Evolutionary conservation across 805 yeast species (phyloP).

Genomic region (Starmerella asiatica): DNA sequence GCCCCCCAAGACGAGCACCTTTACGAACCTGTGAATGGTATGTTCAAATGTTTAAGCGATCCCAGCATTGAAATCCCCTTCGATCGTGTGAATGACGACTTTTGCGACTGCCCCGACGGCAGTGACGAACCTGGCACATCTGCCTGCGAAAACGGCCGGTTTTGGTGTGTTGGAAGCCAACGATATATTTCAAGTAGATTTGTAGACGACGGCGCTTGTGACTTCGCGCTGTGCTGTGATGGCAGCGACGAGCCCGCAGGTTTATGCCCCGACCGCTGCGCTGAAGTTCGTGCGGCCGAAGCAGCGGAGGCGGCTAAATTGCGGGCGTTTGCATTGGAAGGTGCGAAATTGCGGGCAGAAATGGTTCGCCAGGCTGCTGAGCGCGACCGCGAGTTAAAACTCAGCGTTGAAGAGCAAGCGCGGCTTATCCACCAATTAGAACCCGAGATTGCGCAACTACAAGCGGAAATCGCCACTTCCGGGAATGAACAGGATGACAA

Average conservation of each 20-base stretch:
- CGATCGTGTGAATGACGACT: slow-evolving; percentile 68
- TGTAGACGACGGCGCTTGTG: slow-evolving; percentile 87
- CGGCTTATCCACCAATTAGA: slow-evolving; percentile 16
- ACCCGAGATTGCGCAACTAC: neutral
- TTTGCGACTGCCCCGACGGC: slow-evolving; percentile 96
- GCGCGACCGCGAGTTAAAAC: slow-evolving; percentile 8
- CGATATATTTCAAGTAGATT: slow-evolving; percentile 48
- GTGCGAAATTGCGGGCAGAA: slow-evolving; percentile 27
- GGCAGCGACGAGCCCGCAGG: slow-evolving; percentile 65
- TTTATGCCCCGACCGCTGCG: slow-evolving; percentile 46
- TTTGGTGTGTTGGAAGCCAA: slow-evolving; percentile 65
- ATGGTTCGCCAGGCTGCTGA: slow-evolving; percentile 23
- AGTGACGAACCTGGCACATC: slow-evolving; percentile 93
- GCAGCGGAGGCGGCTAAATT: slow-evolving; percentile 17
- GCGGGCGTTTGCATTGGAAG: slow-evolving; percentile 21
- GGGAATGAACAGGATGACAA: slow-evolving; percentile 13
- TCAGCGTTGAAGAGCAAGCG: slow-evolving; percentile 1
- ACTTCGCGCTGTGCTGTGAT: slow-evolving; percentile 79
- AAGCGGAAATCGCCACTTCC: neutral
- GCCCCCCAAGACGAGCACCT: slow-evolving; percentile 16
- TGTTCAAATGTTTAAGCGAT: slow-evolving; percentile 58
- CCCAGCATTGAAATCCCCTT: slow-evolving; percentile 50
- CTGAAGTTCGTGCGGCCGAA: slow-evolving; percentile 35
- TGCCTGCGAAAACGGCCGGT: slow-evolving; percentile 50
- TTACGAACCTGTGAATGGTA: slow-evolving; percentile 43